Conservation (phyloP, 176 grass and related monocot species). For the Ananas comosus region DNA sequence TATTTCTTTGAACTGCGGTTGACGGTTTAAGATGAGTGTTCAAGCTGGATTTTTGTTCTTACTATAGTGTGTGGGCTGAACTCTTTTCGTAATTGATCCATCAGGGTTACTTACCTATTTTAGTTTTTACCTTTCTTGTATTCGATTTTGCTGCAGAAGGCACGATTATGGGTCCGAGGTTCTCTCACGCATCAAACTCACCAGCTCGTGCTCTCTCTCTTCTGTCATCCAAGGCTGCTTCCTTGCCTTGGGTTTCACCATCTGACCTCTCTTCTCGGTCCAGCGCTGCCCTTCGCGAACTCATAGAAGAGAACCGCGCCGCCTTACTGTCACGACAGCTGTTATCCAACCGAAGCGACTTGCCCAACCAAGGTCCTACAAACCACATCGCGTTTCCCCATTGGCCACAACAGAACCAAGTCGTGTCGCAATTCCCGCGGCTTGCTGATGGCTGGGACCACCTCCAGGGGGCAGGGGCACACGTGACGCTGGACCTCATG, state of each 20-base stretch:
- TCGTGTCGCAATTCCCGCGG: not conserved
- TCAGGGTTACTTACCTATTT: not conserved
- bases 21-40: too few species aligned
- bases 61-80: too few species aligned
- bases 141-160: constrained; percentile 25
- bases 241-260: constrained; percentile 30
- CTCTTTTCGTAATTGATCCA: not conserved
- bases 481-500: constrained; percentile 83
- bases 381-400: not conserved
- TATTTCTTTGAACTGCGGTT: too few species aligned
- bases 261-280: constrained; percentile 45
- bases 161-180: constrained; percentile 16
- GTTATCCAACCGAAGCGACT: constrained; percentile 28
- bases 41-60: too few species aligned
- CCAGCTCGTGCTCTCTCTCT: constrained; percentile 66
- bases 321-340: constrained; percentile 52
- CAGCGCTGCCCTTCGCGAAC: constrained; percentile 64
- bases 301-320: constrained; percentile 84
- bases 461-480: constrained; percentile 18
- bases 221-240: constrained; percentile 57
- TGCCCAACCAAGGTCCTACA: not conserved
- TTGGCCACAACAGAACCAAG: constrained; percentile 21
- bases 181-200: constrained; percentile 20
- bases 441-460: constrained; percentile 5
- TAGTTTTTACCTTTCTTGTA: not conserved